Evolutionary conservation across 2,329 filamentous ascomycete genomes (phyloP).

Genomic region (Exophiala dermatitidis): DNA sequence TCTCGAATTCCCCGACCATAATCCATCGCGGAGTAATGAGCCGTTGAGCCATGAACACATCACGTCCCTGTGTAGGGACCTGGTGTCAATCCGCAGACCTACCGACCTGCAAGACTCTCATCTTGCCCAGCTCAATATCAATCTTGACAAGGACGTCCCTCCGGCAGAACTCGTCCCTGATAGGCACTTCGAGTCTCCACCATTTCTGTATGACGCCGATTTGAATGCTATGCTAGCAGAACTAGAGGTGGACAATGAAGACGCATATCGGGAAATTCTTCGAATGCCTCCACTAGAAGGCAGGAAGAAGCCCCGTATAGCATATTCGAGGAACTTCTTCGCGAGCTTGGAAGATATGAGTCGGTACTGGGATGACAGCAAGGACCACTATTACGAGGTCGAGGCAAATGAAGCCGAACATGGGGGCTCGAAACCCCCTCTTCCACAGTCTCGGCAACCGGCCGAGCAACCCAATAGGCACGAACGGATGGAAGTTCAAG

Average conservation of each 20-base stretch:
- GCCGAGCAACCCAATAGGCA: constrained; percentile 14
- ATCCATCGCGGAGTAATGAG: constrained; percentile 33
- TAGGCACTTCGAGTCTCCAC: constrained; percentile 31
- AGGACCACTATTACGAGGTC: constrained; percentile 49
- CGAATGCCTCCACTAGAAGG: constrained; percentile 42
- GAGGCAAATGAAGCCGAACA: constrained; percentile 27
- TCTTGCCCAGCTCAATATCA: constrained; percentile 38
- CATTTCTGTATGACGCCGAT: constrained; percentile 33
- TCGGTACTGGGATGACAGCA: constrained; percentile 56
- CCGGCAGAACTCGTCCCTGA: constrained; percentile 34
- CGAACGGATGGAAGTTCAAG: constrained; percentile 10
- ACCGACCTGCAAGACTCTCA: constrained; percentile 37
- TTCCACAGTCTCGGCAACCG: constrained; percentile 14
- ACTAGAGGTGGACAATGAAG: constrained; percentile 48
- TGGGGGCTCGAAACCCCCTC: background rate
- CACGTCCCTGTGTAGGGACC: constrained; percentile 36
- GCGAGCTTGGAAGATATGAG: constrained; percentile 51
- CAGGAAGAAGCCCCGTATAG: constrained; percentile 44
- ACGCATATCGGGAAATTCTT: constrained; percentile 50
- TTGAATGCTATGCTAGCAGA: constrained; percentile 35
- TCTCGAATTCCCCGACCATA: constrained; percentile 47
- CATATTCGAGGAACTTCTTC: constrained; percentile 56
- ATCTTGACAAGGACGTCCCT: constrained; percentile 34
- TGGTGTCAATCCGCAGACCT: constrained; percentile 39
- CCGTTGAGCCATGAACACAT: constrained; percentile 34